Base-by-base conservation (phyloP, 805 yeast genomes). In the Tetrapisispora iriomotensis region DNA sequence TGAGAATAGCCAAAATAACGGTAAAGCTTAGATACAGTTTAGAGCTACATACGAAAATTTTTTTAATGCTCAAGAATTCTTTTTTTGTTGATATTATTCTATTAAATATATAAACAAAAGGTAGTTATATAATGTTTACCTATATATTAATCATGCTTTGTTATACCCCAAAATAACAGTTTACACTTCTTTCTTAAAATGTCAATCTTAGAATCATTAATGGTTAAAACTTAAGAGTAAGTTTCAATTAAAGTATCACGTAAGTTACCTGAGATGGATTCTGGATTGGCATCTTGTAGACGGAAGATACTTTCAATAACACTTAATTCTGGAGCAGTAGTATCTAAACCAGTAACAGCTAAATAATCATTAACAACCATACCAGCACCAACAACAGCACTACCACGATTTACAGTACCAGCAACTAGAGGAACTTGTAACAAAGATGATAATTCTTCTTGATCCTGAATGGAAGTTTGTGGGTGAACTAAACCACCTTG, bases 401-500 rank as follows among this genome's bases (percentile, higher is more conserved):
- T 85, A 66, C 99, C 99, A 65, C 98, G 81, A 71, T 92, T 92
- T 43, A 92, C 88, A 29, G 96, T 88, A 64, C 99, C 99, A 6
- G 99, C 98, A 36, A 92, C 98, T 48, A 92, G 72, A 40, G 99
- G 99, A 30, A 92, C 95, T 68, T 92, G 98, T 55, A 92, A 72
- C 61, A 92, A 72, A 34, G 96, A 86, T 7, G 95, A 84, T 52
- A 92, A 73, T 68, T 92, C 99, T 69, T 92, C 98, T 70, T 92
- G 98, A 63, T 92, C 98, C 65, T 92, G 96, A 43, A 92, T 79
- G 26, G 94, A 79, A 30, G 98, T 94, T 64, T 86, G 95, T 29
- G 99, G 96, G 65, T 92, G 99, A 38, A 92, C 98, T 49, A 92
- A 71, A 48, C 97, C 98, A 62, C 99, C 99, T 65, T 88, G 96